Base-by-base conservation (phyloP, 352 stramenopile species). In the Peronospora farinosa region DNA sequence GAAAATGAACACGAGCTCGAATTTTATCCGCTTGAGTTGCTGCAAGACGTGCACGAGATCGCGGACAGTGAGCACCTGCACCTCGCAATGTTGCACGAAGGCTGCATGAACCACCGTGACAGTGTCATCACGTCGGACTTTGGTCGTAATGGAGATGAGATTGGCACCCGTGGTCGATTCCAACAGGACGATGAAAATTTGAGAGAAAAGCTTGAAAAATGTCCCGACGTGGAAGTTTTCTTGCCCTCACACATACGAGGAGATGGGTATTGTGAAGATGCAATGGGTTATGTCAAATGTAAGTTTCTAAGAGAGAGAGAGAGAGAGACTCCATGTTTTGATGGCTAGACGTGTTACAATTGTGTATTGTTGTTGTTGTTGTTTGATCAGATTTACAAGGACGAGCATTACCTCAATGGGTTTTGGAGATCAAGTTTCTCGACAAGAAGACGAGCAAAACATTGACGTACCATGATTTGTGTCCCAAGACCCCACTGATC, bases 181-280 rank as follows among this genome's bases (percentile, higher is more conserved):
- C 25, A 69, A 13, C 54, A 50, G 41, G 57, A 69, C 51, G 69
- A 84, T 27, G 46, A 47, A 5, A 40, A 67, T 12, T 37, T 86
- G 30, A 44, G 78, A 17, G 42, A 73, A 37, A 71, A 71, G 43
- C 60, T 87, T 27, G 44, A 49, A 31, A 47, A 79, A 3, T 86
- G 77, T 21, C 59, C 72, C 0, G 74, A 81, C 41, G 63, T 88
- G 27, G 74, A 88, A 21, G 63, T 88, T 21, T 88, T 78, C 53
- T 46, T 85, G 36, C 72, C 78, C 3, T 40, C 44, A 7, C 58
- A 50, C 4, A 69, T 88, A 28, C 48, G 75, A 38, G 59, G 57
- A 45, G 57, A 82, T 41, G 78, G 78, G 5, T 88, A 88, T 44
- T 86, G 75, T 52, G 78, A 88, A 60, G 78, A 86, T 51, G 72